A percentile compares a stretch with the other conserved stretches of the same genome.
These are phyloP conservation scores for Ascochyta rabiei DNA, from an alignment of 2,329 filamentous ascomycete species.

Conservation along the genomic window DNA sequence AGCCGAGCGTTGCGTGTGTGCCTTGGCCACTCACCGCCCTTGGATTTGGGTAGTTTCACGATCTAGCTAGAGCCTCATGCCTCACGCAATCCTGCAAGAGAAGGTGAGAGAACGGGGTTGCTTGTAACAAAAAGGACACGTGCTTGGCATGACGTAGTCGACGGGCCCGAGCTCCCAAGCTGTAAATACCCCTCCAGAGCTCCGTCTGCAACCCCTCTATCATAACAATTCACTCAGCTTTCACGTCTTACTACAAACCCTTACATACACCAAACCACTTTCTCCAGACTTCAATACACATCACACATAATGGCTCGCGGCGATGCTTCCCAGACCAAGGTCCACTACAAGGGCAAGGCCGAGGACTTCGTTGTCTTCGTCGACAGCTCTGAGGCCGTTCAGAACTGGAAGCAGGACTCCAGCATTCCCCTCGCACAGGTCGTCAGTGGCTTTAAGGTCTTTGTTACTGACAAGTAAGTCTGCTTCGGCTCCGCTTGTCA, in stretches of 20 bases:
- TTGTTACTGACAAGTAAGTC: constrained; percentile 85
- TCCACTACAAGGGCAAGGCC: constrained; percentile 79
- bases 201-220: constrained; percentile 26
- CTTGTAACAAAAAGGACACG: constrained; percentile 2
- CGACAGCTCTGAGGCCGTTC: constrained; percentile 65
- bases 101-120: constrained; percentile 16
- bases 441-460: constrained; percentile 86
- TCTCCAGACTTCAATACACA: constrained; percentile 1
- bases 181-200: constrained; percentile 45
- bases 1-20: neutral
- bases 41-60: neutral
- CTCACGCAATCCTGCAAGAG: constrained; percentile 16
- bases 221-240: constrained; percentile 11
- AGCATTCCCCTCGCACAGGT: constrained; percentile 82
- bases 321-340: constrained; percentile 70
- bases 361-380: constrained; percentile 74
- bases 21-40: constrained; percentile 6
- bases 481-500: neutral
- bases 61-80: constrained; percentile 28
- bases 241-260: constrained; percentile 5
- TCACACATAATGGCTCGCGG: constrained; percentile 43
- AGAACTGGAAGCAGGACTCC: constrained; percentile 84
- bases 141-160: constrained; percentile 45
- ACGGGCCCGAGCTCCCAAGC: constrained; percentile 29
- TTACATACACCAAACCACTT: neutral